Evolutionary conservation across 495 filamentous ascomycete genomes (phyloP).

Genomic region (Penicillium longicatenatum): DNA sequence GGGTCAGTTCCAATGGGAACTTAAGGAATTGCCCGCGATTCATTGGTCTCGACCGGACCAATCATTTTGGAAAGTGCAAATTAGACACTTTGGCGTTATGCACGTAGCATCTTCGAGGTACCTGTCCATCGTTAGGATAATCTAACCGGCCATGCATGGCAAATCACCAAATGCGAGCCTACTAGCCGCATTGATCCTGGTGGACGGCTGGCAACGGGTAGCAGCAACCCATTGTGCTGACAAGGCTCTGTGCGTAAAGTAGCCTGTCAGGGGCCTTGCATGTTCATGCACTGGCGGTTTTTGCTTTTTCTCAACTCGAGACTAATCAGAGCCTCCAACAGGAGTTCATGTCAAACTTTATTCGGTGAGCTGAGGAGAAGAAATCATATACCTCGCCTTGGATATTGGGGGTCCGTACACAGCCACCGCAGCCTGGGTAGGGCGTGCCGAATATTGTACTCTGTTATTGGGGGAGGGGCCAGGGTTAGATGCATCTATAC

Average conservation of each 20-base stretch:
- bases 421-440: conserved; percentile 1
- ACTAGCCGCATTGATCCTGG: conserved; percentile 11
- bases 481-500: conserved; percentile 9
- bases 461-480: conserved; percentile 2
- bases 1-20: conserved; percentile 1
- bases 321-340: conserved; percentile 2
- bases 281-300: conserved; percentile 4
- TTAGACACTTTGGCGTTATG: neutral
- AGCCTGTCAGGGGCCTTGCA: conserved; percentile 11
- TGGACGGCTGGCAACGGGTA: neutral
- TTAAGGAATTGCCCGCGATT: neutral
- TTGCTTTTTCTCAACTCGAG: neutral
- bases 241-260: neutral
- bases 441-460: neutral
- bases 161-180: conserved; percentile 10
- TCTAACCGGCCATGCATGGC: conserved; percentile 21
- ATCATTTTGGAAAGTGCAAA: conserved; percentile 8
- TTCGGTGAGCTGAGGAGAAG: neutral
- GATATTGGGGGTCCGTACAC: neutral
- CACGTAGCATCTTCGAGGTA: conserved; percentile 10
- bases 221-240: conserved; percentile 2
- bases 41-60: neutral
- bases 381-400: neutral
- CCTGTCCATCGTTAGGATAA: conserved; percentile 15
- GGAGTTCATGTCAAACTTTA: conserved; percentile 1